These are phyloP conservation scores for Rhodotorula diobovata DNA, from an alignment of 768 basidiomycete species.

Conservation along the genomic window DNA sequence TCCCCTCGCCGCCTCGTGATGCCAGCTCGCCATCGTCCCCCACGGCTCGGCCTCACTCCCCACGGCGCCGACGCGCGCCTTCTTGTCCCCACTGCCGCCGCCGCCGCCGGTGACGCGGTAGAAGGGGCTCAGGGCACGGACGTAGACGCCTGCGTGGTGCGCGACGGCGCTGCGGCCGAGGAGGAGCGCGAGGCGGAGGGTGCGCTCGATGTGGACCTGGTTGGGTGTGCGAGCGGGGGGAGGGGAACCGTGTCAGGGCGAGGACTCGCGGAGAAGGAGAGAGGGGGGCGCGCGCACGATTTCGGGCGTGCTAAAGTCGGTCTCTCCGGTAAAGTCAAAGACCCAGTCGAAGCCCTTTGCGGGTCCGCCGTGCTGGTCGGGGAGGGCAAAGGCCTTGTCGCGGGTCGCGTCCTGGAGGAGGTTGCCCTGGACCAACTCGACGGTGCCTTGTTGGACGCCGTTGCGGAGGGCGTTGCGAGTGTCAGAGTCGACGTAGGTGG, in stretches of 20 bases:
- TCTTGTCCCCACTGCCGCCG: no score
- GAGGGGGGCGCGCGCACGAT: no score
- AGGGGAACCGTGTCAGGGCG: not conserved
- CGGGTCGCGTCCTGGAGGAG: slow-evolving; percentile 2
- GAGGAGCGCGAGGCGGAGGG: slow-evolving; percentile 22
- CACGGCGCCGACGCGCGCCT: slow-evolving; percentile 16
- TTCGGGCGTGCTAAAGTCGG: slow-evolving; percentile 19
- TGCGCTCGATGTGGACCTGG: slow-evolving; percentile 28
- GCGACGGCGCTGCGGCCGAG: slow-evolving; percentile 16
- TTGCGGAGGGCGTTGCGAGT: not conserved
- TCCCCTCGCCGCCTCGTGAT: slow-evolving; percentile 29
- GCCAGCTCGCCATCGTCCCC: slow-evolving; percentile 25
- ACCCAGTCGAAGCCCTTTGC: slow-evolving; percentile 28
- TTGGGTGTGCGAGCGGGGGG: not conserved
- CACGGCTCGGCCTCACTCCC: slow-evolving; percentile 20
- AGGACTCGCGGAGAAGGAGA: not conserved
- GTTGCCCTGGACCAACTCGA: slow-evolving; percentile 33
- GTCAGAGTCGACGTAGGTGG: slow-evolving; percentile 15
- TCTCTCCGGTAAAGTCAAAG: slow-evolving; percentile 33
- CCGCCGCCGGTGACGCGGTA: slow-evolving; percentile 13
- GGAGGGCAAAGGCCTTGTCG: slow-evolving; percentile 21
- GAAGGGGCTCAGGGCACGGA: slow-evolving; percentile 12
- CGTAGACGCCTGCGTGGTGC: slow-evolving; percentile 11
- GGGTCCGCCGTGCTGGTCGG: slow-evolving; percentile 2
- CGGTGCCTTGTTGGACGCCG: not conserved